These are phyloP conservation scores for Eleusine indica DNA, from an alignment of 176 grass and related monocot species.

Conservation along the genomic window DNA sequence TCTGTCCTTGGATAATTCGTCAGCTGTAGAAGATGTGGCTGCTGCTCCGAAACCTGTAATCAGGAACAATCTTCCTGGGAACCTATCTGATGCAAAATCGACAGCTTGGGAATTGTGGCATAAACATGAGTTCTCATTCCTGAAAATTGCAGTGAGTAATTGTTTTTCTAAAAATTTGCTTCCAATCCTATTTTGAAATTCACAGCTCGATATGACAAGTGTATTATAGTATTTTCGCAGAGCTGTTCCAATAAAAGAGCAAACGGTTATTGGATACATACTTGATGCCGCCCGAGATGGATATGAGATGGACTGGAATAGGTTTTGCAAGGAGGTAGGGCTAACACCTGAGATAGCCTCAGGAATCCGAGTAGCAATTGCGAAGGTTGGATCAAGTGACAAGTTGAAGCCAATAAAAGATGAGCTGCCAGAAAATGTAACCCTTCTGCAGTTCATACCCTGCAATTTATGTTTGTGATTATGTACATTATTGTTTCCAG, in stretches of 20 bases:
- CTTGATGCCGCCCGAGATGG: constrained; percentile 84
- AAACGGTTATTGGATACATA: constrained; percentile 76
- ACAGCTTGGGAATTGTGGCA: constrained; percentile 90
- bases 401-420: constrained; percentile 88
- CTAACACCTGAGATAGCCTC: constrained; percentile 71
- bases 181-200: constrained; percentile 22
- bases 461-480: constrained; percentile 20
- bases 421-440: constrained; percentile 78
- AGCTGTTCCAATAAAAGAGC: constrained; percentile 80
- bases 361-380: constrained; percentile 58
- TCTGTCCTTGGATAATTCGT: constrained; percentile 54
- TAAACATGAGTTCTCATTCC: constrained; percentile 62
- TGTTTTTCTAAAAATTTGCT: constrained; percentile 37
- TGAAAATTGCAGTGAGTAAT: constrained; percentile 81
- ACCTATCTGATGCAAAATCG: constrained; percentile 51
- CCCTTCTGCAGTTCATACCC: constrained; percentile 1
- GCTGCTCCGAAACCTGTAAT: constrained; percentile 29
- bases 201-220: constrained; percentile 12
- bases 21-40: constrained; percentile 40
- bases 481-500: constrained; percentile 23
- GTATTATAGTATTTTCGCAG: constrained; percentile 67
- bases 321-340: constrained; percentile 73
- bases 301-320: constrained; percentile 75
- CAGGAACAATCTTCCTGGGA: constrained; percentile 54
- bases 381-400: constrained; percentile 74